Base-by-base conservation (phyloP, 176 grass and related monocot genomes). In the Lolium perenne region DNA sequence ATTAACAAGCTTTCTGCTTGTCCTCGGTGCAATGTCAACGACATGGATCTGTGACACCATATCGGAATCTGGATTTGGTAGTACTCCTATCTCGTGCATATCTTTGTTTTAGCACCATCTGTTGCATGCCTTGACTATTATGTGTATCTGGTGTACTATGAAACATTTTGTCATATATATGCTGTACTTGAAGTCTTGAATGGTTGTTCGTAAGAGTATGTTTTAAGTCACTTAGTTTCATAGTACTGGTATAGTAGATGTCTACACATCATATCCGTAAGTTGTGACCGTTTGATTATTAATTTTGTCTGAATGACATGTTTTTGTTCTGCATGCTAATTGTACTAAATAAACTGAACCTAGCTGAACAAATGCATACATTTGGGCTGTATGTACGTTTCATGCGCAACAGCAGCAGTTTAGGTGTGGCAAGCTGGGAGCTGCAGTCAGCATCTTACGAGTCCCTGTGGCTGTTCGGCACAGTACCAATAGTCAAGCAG, bases 21-120 rank as follows among this genome's bases (percentile, higher is more conserved):
- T 99, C 92, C 62, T 96, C 64, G 97, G 97, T 77, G 97, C 97
- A 69, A 96, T 96, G 94, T 80, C 90, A 56, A 96, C 88, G 79
- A 92, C 94, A 80, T 99, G 97, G 97, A 99, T 96, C 59, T 96
- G 94, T 92, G 97, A 99, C 86, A 99, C 97, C 75, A 99, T 99
- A 90, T 92, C 97, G 43, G 94, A 99, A 93, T 94, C 90, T 80
- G 97, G 97, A 88, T 96, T 99, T 87, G 97, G 97, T 99, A 96
- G 77, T 63, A 71, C 43, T 84, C 53, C 76, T 53, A 29, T 20
- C 70, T 89, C 5, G 12, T 66, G 40, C 47, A 79, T 84, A 79
- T 78, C 64, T 43, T 22, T 83, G 18, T 74, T 84, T 60, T 21
- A 77, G 48, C 35, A 35, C 57, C 13, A 71, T 38, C 54, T 53